Percentiles rank a stretch among this genome's conserved stretches.
phyloP scores from a whole-genome alignment of 441 rosid species.

The Dalechampia spathulata region DNA sequence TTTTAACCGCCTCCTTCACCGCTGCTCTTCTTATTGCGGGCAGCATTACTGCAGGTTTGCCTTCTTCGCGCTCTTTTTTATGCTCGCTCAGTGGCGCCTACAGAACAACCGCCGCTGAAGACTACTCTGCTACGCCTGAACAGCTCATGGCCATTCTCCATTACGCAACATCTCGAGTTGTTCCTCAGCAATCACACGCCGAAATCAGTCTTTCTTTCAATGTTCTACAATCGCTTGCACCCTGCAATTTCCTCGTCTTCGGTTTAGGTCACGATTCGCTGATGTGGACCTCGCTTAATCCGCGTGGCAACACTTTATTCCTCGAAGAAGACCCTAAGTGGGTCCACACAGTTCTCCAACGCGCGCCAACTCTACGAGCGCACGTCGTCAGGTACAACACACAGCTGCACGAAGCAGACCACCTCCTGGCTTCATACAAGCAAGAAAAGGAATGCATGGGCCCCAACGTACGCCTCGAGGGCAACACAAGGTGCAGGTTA shows the following conservation, averaged over 20 bases:
- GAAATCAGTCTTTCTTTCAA: conserved; percentile 64
- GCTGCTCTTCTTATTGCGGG: conserved; percentile 1
- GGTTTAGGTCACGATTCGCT: conserved; percentile 86
- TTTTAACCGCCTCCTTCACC: not conserved
- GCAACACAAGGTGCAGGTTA: conserved; percentile 44
- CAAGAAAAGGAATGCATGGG: conserved; percentile 49
- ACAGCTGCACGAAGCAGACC: conserved; percentile 50
- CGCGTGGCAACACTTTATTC: conserved; percentile 68
- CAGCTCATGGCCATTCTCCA: conserved; percentile 80
- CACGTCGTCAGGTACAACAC: conserved; percentile 61
- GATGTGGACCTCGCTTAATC: conserved; percentile 86
- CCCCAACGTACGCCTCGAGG: conserved; percentile 26
- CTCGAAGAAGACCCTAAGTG: conserved; percentile 85
- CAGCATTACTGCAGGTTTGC: not conserved
- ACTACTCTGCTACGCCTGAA: conserved; percentile 31
- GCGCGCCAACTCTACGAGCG: conserved; percentile 44
- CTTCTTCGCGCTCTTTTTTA: not conserved
- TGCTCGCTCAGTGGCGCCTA: not conserved
- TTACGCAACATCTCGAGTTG: conserved; percentile 63
- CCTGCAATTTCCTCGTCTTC: conserved; percentile 82
- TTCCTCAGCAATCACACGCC: conserved; percentile 59
- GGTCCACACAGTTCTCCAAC: conserved; percentile 45
- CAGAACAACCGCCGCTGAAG: conserved; percentile 15
- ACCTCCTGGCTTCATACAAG: conserved; percentile 34
- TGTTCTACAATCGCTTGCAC: conserved; percentile 45